Evolutionary conservation across 2,329 filamentous ascomycete genomes (phyloP).

Genomic region (Xylariaceae sp.): DNA sequence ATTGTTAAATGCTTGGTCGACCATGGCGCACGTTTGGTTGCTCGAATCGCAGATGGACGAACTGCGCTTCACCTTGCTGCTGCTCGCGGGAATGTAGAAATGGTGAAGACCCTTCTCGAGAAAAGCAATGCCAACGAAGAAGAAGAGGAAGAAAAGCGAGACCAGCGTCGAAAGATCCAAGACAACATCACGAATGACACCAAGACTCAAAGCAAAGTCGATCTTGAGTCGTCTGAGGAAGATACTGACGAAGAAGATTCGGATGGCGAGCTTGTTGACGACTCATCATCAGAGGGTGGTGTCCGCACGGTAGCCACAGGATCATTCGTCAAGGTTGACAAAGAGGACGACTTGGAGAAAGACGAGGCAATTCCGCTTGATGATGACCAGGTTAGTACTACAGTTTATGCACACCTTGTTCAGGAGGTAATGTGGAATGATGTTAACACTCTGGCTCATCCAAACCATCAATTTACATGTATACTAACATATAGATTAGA

Average conservation of each 20-base stretch:
- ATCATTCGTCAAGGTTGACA: slow-evolving; percentile 74
- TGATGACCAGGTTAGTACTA: slow-evolving; percentile 53
- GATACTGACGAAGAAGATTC: slow-evolving; percentile 47
- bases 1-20: slow-evolving; percentile 76
- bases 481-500: slow-evolving; percentile 1
- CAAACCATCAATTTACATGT: not conserved
- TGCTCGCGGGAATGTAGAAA: slow-evolving; percentile 69
- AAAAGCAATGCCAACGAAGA: slow-evolving; percentile 78
- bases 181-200: slow-evolving; percentile 37
- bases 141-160: slow-evolving; percentile 64
- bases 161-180: slow-evolving; percentile 51
- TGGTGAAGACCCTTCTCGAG: slow-evolving; percentile 73
- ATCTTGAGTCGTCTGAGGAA: slow-evolving; percentile 33
- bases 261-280: slow-evolving; percentile 55
- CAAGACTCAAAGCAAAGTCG: slow-evolving; percentile 27
- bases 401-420: not conserved
- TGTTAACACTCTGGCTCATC: not conserved
- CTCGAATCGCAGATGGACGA: slow-evolving; percentile 77
- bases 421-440: not conserved
- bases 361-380: slow-evolving; percentile 54
- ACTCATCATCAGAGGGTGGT: slow-evolving; percentile 58
- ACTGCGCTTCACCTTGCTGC: slow-evolving; percentile 86
- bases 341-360: slow-evolving; percentile 45
- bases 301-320: slow-evolving; percentile 65
- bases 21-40: slow-evolving; percentile 72